phyloP scores from a whole-genome alignment of 2,329 filamentous ascomycete species.

The Fusarium sp. region DNA sequence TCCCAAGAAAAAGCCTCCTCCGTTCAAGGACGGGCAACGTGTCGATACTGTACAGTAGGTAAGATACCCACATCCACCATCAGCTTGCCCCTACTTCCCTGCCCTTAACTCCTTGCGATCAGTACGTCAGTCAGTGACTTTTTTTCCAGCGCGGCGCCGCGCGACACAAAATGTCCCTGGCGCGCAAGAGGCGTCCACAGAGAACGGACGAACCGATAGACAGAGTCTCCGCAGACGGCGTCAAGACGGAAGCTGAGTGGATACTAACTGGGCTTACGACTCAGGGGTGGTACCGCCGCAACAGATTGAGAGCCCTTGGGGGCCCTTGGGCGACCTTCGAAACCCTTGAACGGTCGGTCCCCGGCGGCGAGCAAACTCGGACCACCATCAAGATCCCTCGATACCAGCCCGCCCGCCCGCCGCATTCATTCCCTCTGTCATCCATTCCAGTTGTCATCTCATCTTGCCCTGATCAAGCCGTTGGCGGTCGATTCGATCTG shows the following conservation, averaged over 20 bases:
- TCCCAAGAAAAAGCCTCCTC: constrained; percentile 17
- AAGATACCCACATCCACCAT: constrained; percentile 25
- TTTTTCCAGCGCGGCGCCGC: constrained; percentile 1
- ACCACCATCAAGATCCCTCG: constrained; percentile 12
- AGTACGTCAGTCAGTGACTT: constrained; percentile 7
- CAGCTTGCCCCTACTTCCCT: constrained; percentile 27
- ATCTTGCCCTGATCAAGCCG: constrained; percentile 7
- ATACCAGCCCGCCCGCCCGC: constrained; percentile 14
- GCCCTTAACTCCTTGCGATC: constrained; percentile 20
- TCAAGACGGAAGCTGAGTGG: constrained; percentile 35
- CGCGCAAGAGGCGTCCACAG: constrained; percentile 18
- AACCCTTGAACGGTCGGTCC: constrained; percentile 19
- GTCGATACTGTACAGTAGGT: constrained; percentile 18
- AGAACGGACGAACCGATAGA: constrained; percentile 33
- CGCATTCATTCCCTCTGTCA: neutral
- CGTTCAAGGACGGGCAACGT: constrained; percentile 27
- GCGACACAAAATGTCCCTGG: constrained; percentile 20
- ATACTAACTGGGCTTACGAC: constrained; percentile 18
- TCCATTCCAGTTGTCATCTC: constrained; percentile 20
- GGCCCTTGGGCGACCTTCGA: neutral
- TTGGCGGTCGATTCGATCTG: neutral
- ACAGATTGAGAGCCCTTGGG: constrained; percentile 15
- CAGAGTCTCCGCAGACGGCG: constrained; percentile 24
- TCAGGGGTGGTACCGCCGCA: constrained; percentile 31
- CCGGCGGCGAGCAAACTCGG: neutral